These are phyloP conservation scores for Starmerella bombicola DNA, from an alignment of 805 yeast genomes.

Conservation along the genomic window DNA sequence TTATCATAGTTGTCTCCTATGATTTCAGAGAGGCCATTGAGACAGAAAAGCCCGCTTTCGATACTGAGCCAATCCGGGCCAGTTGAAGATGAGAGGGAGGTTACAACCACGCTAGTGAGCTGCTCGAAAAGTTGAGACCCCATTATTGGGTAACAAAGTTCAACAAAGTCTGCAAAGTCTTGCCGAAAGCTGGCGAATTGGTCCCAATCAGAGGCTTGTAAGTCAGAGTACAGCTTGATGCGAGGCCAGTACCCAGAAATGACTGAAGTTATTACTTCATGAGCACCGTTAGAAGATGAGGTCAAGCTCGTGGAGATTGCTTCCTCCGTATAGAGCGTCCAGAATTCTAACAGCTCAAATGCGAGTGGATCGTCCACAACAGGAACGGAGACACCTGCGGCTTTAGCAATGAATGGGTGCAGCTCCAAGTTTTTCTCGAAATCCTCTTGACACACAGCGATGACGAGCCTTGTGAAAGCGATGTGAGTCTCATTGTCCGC, in stretches of 20 bases:
- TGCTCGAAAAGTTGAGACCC: constrained; percentile 40
- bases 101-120: constrained; percentile 26
- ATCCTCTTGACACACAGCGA: constrained; percentile 17
- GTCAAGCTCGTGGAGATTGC: constrained; percentile 24
- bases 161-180: constrained; percentile 68
- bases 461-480: constrained; percentile 17
- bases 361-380: constrained; percentile 26
- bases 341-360: constrained; percentile 26
- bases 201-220: constrained; percentile 27
- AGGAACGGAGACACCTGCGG: constrained; percentile 15
- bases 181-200: constrained; percentile 60
- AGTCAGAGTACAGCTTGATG: constrained; percentile 32
- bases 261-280: constrained; percentile 25
- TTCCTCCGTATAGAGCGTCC: constrained; percentile 28
- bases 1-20: constrained; percentile 27
- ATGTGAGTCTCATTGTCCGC: constrained; percentile 12
- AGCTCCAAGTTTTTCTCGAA: constrained; percentile 7
- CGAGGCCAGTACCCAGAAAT: constrained; percentile 59
- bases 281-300: constrained; percentile 25
- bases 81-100: constrained; percentile 4
- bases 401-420: constrained; percentile 12
- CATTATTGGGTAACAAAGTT: constrained; percentile 53
- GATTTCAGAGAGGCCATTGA: constrained; percentile 46
- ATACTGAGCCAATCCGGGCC: constrained; percentile 32
- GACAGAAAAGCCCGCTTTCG: constrained; percentile 51